Percentiles rank a stretch among this genome's conserved stretches.
phyloP scores from a whole-genome alignment of 805 yeast genomes.

The Myxozyma udenii region DNA sequence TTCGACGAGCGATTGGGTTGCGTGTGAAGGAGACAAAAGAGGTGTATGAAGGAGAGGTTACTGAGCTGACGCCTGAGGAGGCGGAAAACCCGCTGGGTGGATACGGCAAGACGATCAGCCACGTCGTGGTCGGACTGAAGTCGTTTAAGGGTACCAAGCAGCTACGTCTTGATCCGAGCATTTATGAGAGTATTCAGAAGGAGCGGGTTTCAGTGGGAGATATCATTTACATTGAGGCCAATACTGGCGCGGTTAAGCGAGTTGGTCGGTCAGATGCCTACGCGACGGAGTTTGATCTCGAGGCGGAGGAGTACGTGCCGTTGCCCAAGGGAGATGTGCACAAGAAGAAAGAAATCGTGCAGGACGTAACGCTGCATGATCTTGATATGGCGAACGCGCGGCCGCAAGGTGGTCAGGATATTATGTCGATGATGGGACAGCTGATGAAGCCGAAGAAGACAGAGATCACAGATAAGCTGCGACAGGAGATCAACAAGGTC shows the following conservation, averaged over 20 bases:
- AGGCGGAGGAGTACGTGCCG: constrained; percentile 98
- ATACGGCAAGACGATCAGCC: constrained; percentile 93
- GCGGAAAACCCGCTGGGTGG: constrained; percentile 92
- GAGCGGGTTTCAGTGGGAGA: constrained; percentile 94
- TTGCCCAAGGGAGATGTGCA: constrained; percentile 98
- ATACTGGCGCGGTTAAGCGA: constrained; percentile 94
- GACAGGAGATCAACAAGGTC: constrained; percentile 91
- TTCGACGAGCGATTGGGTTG: constrained; percentile 87
- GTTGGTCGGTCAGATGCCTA: constrained; percentile 98
- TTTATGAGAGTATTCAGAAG: constrained; percentile 91
- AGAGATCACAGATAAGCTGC: constrained; percentile 91
- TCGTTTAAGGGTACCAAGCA: constrained; percentile 95
- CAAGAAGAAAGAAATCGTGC: constrained; percentile 95
- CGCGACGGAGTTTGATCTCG: constrained; percentile 96
- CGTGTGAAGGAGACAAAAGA: constrained; percentile 96
- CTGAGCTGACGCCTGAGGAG: constrained; percentile 93
- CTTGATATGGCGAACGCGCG: constrained; percentile 94
- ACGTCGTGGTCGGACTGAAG: constrained; percentile 89
- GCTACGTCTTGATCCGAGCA: constrained; percentile 97
- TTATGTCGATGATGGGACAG: constrained; percentile 94
- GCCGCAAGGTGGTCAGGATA: constrained; percentile 97
- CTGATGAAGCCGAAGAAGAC: constrained; percentile 93
- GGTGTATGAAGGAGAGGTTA: constrained; percentile 97
- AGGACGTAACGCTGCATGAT: constrained; percentile 94
- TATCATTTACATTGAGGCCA: constrained; percentile 94